Conservation (phyloP, 768 basidiomycete species). For the Daedalea quercina region DNA sequence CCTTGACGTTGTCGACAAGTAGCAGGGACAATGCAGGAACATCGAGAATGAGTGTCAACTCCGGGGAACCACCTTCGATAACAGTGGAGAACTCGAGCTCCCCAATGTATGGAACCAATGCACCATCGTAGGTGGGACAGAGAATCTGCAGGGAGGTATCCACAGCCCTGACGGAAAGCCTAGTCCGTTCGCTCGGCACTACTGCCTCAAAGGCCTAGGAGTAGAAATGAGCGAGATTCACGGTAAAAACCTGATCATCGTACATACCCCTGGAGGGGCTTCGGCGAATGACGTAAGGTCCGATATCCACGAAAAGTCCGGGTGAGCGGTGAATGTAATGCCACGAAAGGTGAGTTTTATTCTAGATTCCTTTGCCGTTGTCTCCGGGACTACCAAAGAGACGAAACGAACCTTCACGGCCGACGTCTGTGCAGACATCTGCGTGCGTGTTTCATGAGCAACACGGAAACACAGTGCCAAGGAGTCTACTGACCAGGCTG, state of each 20-base stretch:
- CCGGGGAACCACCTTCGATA: constrained; percentile 58
- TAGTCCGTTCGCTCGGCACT: constrained; percentile 82
- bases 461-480: not conserved
- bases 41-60: constrained; percentile 43
- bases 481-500: constrained; percentile 42
- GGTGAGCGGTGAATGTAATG: constrained; percentile 53
- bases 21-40: constrained; percentile 45
- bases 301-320: constrained; percentile 55
- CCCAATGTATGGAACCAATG: constrained; percentile 59
- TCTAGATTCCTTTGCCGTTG: constrained; percentile 71
- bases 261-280: constrained; percentile 42
- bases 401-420: constrained; percentile 60
- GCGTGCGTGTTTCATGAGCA: constrained; percentile 1
- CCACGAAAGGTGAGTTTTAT: constrained; percentile 58
- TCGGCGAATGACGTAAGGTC: constrained; percentile 64
- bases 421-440: constrained; percentile 23
- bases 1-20: constrained; percentile 45
- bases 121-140: constrained; percentile 54
- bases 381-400: constrained; percentile 53
- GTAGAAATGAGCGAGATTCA: not conserved
- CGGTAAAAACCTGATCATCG: not conserved
- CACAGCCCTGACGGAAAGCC: constrained; percentile 52
- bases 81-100: constrained; percentile 67
- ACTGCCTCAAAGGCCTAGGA: constrained; percentile 86
- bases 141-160: constrained; percentile 63